Evolutionary conservation across 2,329 filamentous ascomycete genomes (phyloP).

Genomic region (Aspergillus nomiae): DNA sequence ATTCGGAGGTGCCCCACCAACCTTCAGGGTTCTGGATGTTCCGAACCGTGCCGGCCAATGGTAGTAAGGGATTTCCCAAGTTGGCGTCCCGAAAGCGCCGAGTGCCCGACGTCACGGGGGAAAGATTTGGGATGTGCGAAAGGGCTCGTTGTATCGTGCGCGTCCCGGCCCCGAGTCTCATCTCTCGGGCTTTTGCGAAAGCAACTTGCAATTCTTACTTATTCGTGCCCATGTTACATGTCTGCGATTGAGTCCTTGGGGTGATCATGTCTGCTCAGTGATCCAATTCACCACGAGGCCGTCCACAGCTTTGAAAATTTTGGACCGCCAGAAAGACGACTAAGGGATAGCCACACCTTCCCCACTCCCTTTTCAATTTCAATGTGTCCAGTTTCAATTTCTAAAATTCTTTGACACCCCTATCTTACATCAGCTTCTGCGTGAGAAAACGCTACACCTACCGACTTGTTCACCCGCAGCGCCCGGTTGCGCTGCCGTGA

Average conservation of each 20-base stretch:
- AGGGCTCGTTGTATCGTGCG: conserved; percentile 1
- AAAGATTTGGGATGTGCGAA: conserved; percentile 16
- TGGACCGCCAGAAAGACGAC: conserved; percentile 13
- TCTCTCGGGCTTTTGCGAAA: neutral
- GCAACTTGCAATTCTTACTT: neutral
- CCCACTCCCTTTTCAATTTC: conserved; percentile 14
- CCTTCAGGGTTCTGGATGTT: conserved; percentile 19
- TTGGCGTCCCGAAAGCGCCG: conserved; percentile 32
- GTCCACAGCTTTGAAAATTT: conserved; percentile 12
- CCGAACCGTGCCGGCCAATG: conserved; percentile 29
- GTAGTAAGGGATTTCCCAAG: conserved; percentile 17
- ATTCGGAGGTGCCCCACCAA: conserved; percentile 19
- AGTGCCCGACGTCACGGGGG: conserved; percentile 32
- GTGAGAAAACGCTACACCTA: neutral
- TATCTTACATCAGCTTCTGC: neutral
- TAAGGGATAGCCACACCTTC: conserved; percentile 4
- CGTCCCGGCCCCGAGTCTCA: neutral
- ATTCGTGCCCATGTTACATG: neutral
- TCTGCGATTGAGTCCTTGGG: conserved; percentile 16
- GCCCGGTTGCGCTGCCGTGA: conserved; percentile 3
- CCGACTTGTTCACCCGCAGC: neutral
- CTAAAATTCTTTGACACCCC: conserved; percentile 1
- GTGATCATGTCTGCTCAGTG: conserved; percentile 18
- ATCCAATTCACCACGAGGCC: conserved; percentile 13
- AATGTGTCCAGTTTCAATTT: conserved; percentile 12